These are phyloP conservation scores for Whalleya microplaca DNA, from an alignment of 2,329 filamentous ascomycete genomes.

Conservation along the genomic window DNA sequence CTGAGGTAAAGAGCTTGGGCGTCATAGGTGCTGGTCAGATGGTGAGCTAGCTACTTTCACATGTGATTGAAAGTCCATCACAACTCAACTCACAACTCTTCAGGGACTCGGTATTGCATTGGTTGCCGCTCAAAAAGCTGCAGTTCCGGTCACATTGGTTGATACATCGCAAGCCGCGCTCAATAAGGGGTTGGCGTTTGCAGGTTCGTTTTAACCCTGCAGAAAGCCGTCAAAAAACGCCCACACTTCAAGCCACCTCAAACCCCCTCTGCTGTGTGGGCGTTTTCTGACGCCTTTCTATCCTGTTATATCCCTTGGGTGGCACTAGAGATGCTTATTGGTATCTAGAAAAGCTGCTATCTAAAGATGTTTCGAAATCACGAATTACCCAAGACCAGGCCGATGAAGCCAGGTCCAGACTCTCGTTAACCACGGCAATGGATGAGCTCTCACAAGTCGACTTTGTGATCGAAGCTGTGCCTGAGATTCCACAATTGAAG, in stretches of 20 bases:
- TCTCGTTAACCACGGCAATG: slow-evolving; percentile 73
- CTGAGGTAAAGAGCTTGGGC: slow-evolving; percentile 83
- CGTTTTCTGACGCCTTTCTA: slow-evolving; percentile 73
- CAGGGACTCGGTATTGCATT: slow-evolving; percentile 95
- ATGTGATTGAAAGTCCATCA: slow-evolving; percentile 39
- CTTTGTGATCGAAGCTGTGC: slow-evolving; percentile 97
- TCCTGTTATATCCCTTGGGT: slow-evolving; percentile 1
- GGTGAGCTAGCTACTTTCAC: slow-evolving; percentile 57
- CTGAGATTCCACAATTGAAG: slow-evolving; percentile 88
- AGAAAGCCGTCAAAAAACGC: no score
- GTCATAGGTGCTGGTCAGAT: slow-evolving; percentile 96
- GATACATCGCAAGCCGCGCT: slow-evolving; percentile 84
- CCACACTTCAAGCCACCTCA: no score
- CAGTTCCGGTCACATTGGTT: slow-evolving; percentile 82
- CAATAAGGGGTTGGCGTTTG: slow-evolving; percentile 88
- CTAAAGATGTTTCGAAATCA: slow-evolving; percentile 89
- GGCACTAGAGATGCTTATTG: slow-evolving; percentile 14
- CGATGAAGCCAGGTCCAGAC: slow-evolving; percentile 68
- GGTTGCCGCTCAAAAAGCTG: slow-evolving; percentile 83
- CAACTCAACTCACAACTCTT: slow-evolving; percentile 28
- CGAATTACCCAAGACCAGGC: slow-evolving; percentile 83
- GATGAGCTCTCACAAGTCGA: slow-evolving; percentile 82
- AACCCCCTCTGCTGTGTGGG: no score
- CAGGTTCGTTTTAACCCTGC: slow-evolving; percentile 58
- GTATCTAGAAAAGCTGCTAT: slow-evolving; percentile 78